These are phyloP conservation scores for Chaetomium tenue DNA, from an alignment of 495 filamentous ascomycete species.

Conservation along the genomic window DNA sequence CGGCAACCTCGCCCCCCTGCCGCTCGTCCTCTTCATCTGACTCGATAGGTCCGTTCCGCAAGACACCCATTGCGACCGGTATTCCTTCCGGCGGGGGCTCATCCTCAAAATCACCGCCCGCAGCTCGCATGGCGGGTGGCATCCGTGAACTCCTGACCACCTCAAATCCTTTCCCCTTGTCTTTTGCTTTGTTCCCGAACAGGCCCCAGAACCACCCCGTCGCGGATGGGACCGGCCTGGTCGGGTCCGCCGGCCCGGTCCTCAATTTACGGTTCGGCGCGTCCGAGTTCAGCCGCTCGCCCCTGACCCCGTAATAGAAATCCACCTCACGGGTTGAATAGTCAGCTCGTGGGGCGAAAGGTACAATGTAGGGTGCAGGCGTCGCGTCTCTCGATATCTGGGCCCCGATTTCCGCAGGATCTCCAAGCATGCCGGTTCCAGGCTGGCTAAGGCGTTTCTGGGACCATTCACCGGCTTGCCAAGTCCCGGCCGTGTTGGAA, in stretches of 20 bases:
- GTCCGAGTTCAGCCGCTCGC: conserved; percentile 79
- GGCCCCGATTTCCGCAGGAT: conserved; percentile 42
- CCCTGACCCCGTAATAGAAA: conserved; percentile 90
- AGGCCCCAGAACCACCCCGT: conserved; percentile 82
- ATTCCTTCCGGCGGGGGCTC: conserved; percentile 54
- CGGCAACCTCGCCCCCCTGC: conserved; percentile 28
- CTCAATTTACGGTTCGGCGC: conserved; percentile 77
- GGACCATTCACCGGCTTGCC: conserved; percentile 52
- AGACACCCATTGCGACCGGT: conserved; percentile 56
- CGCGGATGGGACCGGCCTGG: conserved; percentile 80
- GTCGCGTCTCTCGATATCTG: conserved; percentile 43
- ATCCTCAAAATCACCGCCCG: conserved; percentile 54
- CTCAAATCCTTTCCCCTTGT: conserved; percentile 91
- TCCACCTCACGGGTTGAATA: conserved; percentile 92
- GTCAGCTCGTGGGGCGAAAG: conserved; percentile 59
- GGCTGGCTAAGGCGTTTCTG: conserved; percentile 46
- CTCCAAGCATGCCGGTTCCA: conserved; percentile 30
- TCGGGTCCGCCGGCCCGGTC: conserved; percentile 93
- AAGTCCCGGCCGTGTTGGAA: conserved; percentile 44
- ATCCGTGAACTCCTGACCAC: conserved; percentile 84
- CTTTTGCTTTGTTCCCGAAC: conserved; percentile 78
- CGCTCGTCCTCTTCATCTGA: conserved; percentile 56
- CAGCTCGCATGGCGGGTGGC: conserved; percentile 56
- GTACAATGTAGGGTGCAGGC: conserved; percentile 40
- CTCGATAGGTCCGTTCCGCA: conserved; percentile 57